phyloP scores from a whole-genome alignment of 345 rosid genomes.

The Eutrema heterophyllum region DNA sequence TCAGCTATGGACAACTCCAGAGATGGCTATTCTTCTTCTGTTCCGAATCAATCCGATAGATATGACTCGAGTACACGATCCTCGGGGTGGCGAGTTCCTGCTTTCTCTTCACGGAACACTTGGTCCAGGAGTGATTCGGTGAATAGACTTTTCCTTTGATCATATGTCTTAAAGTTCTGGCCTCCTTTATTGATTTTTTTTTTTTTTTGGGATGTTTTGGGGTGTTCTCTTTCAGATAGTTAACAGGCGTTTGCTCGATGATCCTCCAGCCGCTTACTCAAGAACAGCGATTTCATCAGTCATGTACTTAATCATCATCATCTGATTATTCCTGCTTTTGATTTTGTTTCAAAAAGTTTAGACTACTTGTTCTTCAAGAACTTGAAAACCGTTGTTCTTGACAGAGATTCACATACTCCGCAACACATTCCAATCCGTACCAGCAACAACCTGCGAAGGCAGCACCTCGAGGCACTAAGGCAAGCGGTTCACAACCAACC shows the following conservation, averaged over 20 bases:
- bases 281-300: slow-evolving; percentile 2
- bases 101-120: slow-evolving; percentile 14
- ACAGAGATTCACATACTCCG: slow-evolving; percentile 10
- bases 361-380: not conserved
- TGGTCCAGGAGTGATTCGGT: slow-evolving; percentile 24
- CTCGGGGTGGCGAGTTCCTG: slow-evolving; percentile 27
- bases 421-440: slow-evolving; percentile 16
- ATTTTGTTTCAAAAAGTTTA: not conserved
- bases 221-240: slow-evolving; percentile 15
- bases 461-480: slow-evolving; percentile 26
- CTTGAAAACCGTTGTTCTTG: not conserved
- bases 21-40: slow-evolving; percentile 4
- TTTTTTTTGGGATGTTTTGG: not conserved
- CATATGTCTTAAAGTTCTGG: not conserved
- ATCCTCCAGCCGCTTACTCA: not conserved
- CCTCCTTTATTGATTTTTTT: not conserved
- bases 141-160: not conserved
- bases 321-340: not conserved
- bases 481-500: slow-evolving; percentile 23
- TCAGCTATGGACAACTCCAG: slow-evolving; percentile 24
- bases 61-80: slow-evolving; percentile 2
- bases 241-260: slow-evolving; percentile 14
- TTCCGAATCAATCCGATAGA: slow-evolving; percentile 2
- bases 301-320: slow-evolving; percentile 6
- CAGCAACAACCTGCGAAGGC: slow-evolving; percentile 17